Percentiles rank a stretch among this genome's conserved stretches.
Conservation (phyloP, 768 basidiomycete genomes). For the Calvatia gigantea region DNA sequence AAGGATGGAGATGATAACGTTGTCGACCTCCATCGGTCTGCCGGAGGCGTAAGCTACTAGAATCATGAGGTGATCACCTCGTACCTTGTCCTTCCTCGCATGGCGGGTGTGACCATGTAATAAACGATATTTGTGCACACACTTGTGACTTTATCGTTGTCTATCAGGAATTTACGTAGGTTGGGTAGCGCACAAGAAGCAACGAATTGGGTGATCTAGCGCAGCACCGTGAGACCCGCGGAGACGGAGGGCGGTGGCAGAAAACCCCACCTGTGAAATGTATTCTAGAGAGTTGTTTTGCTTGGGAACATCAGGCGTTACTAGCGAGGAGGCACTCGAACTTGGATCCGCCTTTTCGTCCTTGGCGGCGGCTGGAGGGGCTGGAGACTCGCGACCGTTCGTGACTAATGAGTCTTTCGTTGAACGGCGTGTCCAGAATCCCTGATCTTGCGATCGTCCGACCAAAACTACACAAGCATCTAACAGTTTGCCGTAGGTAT, state of each 20-base stretch:
- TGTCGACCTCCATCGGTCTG: slow-evolving; percentile 79
- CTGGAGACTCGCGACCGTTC: slow-evolving; percentile 74
- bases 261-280: slow-evolving; percentile 39
- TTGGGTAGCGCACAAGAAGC: slow-evolving; percentile 67
- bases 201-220: slow-evolving; percentile 72
- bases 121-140: slow-evolving; percentile 82
- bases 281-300: slow-evolving; percentile 36
- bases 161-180: slow-evolving; percentile 74
- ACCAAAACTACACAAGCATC: slow-evolving; percentile 76
- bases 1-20: slow-evolving; percentile 61
- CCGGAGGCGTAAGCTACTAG: neutral
- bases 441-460: slow-evolving; percentile 69
- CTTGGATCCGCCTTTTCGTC: slow-evolving; percentile 60
- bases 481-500: slow-evolving; percentile 80
- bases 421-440: slow-evolving; percentile 74
- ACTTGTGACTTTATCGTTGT: slow-evolving; percentile 78
- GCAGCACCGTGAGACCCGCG: slow-evolving; percentile 10
- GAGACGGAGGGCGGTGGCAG: neutral
- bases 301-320: slow-evolving; percentile 26
- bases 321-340: slow-evolving; percentile 37
- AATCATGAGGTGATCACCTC: neutral
- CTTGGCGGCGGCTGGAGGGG: slow-evolving; percentile 46
- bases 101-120: slow-evolving; percentile 75
- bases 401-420: slow-evolving; percentile 56
- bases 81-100: slow-evolving; percentile 76